Base-by-base conservation (phyloP, 257 asterid genomes). In the Nicotiana benthamiana region DNA sequence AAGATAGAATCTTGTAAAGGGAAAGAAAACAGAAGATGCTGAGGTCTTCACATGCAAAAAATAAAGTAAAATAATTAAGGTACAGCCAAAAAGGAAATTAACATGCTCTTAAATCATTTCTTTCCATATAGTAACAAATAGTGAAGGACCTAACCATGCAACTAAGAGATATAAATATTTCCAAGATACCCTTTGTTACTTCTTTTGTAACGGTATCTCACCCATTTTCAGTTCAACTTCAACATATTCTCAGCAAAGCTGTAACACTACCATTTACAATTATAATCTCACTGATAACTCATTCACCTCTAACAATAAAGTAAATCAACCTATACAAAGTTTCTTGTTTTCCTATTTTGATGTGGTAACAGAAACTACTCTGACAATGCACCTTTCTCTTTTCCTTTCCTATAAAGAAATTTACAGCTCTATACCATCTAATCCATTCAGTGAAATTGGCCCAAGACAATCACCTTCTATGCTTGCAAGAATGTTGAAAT, bases 381-480 rank as follows among this genome's bases (percentile, higher is more conserved):
- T 72, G 15, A 24, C 60, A 48, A 72, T 24, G 78, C 78, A 46
- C 60, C 48, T 67, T 67, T 10, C 54, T n/a, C 75, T n/a, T 72
- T 46, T 46, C 60, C 24, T 46, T 46, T 46, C 60, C 60, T 72
- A 54, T 9, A 51, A 54, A 51, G 60, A 61, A 22, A 53, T 63
- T 86, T 70, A 88, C 75, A 85, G 65, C 59, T 88, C 96, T 10
- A 91, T 36, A 9, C 89, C 94, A 86, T 92, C 98, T 6, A 80
- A 79, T 43, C 96, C 97, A 62, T 86, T 89, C 80, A 79, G 80
- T 15, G 97, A 86, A 84, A 94, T 80, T 3, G 98, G 97, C 36
- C 98, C 98, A 26, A 94, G 89, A 34, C 87, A 89, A 62, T 90
- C 91, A 18, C 84, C 93, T 2, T 85, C 87, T 9, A 94, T 86